Evolutionary conservation across 2,329 filamentous ascomycete genomes (phyloP), one percentile per base, ranked within the genome.

Genomic region (Laburnicola sp.): DNA sequence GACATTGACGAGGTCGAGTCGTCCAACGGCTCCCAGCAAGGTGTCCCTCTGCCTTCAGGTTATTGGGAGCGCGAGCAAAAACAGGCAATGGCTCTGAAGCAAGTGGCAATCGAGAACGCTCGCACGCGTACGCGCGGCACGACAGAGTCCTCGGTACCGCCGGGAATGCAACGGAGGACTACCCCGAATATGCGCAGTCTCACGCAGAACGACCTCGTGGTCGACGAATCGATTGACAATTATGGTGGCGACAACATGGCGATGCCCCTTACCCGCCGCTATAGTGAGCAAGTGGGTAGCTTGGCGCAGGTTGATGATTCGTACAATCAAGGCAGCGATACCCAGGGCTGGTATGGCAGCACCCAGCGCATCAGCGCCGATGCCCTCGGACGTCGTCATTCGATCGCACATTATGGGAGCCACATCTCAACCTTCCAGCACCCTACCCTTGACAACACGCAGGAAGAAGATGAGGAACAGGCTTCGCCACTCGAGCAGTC

Each of bases 381-480:
- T 34, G 54, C 57, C 9, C 87, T 91, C 63, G 91, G 88, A 62
- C 82, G 89, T 52, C 84, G 89, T 26, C 89, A 93, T 71, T 93
- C 89, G 1, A 90, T 94, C 66, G 89, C 77, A 10, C 75, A 71
- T 32, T 67, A 68, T 30, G 57, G 59, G 25, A 64, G 58, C 38
- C 64, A 71, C 37, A 60, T 58, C 9, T 54, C 58, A 6, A 57
- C 56, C 2, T 62, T 69, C 53, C 58, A 61, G 3, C 42, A 60
- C 2, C 54, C 62, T 0, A 66, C 63, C 4, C 51, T 72, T 37
- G 57, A 58, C 42, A 65, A 71, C 52, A 71, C 66, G 0, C 60
- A 67, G 38, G 67, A 70, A 45, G 66, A 68, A 31, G 65, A 69
- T 9, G 67, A 68, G 46, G 63, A 59, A 30, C 45, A 60, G 5